Base-by-base conservation (phyloP, 192 early-diverging fungal species). In the Linnemannia elongata region DNA sequence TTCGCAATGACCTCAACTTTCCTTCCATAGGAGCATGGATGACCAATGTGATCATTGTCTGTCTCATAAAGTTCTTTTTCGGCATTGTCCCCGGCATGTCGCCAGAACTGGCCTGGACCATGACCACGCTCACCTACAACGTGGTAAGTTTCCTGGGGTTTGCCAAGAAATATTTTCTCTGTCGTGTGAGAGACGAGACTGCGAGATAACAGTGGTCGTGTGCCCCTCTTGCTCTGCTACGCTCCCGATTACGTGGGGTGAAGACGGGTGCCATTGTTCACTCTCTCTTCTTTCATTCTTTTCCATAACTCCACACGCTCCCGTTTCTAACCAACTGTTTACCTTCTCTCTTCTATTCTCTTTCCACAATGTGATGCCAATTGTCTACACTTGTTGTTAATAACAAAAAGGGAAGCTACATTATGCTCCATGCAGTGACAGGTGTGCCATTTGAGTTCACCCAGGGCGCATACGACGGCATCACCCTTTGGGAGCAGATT, bases 401-500 rank as follows among this genome's bases (percentile, higher is more conserved):
- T 4, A 18, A 52, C 49, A 20, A 66, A 33, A 86, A 97, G 97
- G 93, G 95, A 82, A 95, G 93, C 38, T 99, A 97, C 89, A 91
- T 99, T 83, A 97, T 99, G 96, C 99, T 99, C 82, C 98, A 99
- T 88, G 96, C 96, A 90, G 93, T 99, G 66, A 95, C 95, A 72
- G 97, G 98, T 22, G 96, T 96, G 35, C 98, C 98, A 24, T 99
- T 98, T 80, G 95, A 96, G 78, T 93, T 97, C 60, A 95, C 97
- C 78, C 97, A 98, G 87, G 97, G 97, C 60, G 97, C 97, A 15
- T 98, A 95, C 80, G 96, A 97, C 82, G 96, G 95, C 52, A 88
- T 98, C 70, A 99, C 97, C 44, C 92, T 99, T 63, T 99, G 98
- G 98, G 98, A 99, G 89, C 98, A 99, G 91, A 98, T 99, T 89